These are phyloP conservation scores for Trichoderma brevicompactum DNA, from an alignment of 2,329 filamentous ascomycete genomes.

Conservation along the genomic window DNA sequence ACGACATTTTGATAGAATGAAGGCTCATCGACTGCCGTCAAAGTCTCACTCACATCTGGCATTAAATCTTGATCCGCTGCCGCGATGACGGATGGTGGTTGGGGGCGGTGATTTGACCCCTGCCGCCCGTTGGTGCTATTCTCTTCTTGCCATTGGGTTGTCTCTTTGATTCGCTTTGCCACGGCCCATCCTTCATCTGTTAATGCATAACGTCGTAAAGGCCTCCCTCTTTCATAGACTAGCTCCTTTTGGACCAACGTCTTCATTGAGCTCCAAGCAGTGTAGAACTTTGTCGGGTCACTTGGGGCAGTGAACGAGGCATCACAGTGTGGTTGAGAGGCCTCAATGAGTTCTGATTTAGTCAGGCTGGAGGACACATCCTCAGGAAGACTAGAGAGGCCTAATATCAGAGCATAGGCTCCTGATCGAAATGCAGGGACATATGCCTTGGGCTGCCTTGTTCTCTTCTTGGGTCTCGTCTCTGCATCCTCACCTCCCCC, in stretches of 20 bases:
- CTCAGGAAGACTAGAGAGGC: slow-evolving; percentile 63
- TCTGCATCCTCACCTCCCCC: slow-evolving; percentile 44
- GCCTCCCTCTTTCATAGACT: slow-evolving; percentile 71
- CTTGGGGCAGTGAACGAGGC: slow-evolving; percentile 70
- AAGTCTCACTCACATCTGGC: not conserved
- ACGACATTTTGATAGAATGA: slow-evolving; percentile 46
- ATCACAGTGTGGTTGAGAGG: slow-evolving; percentile 73
- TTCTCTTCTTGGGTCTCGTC: slow-evolving; percentile 59
- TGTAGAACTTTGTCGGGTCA: slow-evolving; percentile 72
- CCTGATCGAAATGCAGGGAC: slow-evolving; percentile 75
- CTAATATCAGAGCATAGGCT: slow-evolving; percentile 72
- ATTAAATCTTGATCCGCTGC: not conserved
- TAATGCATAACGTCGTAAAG: slow-evolving; percentile 68
- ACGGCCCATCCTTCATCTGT: slow-evolving; percentile 81
- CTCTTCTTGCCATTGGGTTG: slow-evolving; percentile 44
- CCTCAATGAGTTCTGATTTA: slow-evolving; percentile 69
- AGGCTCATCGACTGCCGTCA: not conserved
- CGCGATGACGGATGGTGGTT: not conserved
- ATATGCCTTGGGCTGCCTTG: slow-evolving; percentile 66
- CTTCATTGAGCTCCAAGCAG: slow-evolving; percentile 84
- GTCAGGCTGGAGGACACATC: slow-evolving; percentile 60
- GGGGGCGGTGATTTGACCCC: not conserved
- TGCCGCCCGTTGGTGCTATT: slow-evolving; percentile 30
- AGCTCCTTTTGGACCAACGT: slow-evolving; percentile 74
- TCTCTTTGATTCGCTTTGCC: slow-evolving; percentile 65